A percentile compares a stretch with the other conserved stretches of the same genome.
Conservation (phyloP, 768 basidiomycete species). For the Suillus discolor region DNA sequence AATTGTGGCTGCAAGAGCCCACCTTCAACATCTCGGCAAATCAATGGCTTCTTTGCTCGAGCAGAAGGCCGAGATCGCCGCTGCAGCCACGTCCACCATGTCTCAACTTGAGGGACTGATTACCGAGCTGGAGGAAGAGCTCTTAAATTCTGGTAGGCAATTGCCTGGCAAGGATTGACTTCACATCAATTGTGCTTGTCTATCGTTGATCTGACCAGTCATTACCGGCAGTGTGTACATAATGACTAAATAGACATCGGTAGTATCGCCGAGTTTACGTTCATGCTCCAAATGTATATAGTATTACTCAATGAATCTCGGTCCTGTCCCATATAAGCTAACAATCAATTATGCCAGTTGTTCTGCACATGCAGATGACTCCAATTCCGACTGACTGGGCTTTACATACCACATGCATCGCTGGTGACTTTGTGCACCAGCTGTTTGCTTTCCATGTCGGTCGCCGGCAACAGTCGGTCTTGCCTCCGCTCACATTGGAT, state of each 20-base stretch:
- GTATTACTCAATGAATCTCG: too few species aligned
- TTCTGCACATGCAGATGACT: too few species aligned
- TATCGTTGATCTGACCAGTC: too few species aligned
- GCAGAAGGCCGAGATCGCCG: not conserved
- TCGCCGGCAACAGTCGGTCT: not conserved
- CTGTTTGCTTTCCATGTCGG: not conserved
- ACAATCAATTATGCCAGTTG: too few species aligned
- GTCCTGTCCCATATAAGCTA: too few species aligned
- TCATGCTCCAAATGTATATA: not conserved
- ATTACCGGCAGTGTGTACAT: not conserved
- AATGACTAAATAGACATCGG: too few species aligned
- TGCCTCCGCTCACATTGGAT: not conserved
- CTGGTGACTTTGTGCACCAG: not conserved
- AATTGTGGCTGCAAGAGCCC: not conserved
- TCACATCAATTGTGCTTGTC: fast-evolving
- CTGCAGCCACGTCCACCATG: not conserved
- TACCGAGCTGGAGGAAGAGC: not conserved
- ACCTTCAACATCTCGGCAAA: not conserved
- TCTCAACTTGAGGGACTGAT: not conserved
- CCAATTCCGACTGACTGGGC: not conserved
- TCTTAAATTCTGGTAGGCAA: fast-evolving
- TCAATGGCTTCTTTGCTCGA: not conserved
- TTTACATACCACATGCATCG: not conserved
- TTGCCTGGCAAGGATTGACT: not conserved
- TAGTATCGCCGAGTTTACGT: too few species aligned